These are phyloP conservation scores for Phallus indusiatus DNA, from an alignment of 768 basidiomycete species.

Conservation along the genomic window DNA sequence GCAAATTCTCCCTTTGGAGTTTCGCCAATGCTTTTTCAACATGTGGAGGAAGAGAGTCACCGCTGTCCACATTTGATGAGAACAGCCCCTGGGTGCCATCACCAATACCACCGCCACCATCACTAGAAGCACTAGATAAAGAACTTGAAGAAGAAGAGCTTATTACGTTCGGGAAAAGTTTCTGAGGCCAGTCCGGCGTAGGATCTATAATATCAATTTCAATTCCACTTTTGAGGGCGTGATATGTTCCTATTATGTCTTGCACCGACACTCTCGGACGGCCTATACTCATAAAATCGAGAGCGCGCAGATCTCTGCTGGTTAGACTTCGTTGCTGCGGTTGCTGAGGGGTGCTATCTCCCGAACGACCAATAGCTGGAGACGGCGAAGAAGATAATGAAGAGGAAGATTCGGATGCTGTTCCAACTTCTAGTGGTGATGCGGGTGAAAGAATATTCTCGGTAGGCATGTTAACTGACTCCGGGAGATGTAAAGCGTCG, in stretches of 20 bases:
- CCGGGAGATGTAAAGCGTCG: not conserved
- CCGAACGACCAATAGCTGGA: not conserved
- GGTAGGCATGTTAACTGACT: not conserved
- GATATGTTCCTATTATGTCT: constrained; percentile 64
- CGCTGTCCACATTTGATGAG: not conserved
- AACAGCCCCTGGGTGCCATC: not conserved
- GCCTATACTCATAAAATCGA: not conserved
- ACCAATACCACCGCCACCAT: not conserved
- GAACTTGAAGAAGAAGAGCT: constrained; percentile 17
- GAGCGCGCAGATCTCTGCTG: not conserved
- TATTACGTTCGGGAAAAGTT: constrained; percentile 28
- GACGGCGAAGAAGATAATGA: not conserved
- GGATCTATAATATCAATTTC: constrained; percentile 52
- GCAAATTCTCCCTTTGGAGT: constrained; percentile 65
- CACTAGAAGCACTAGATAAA: not conserved
- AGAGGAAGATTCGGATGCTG: not conserved
- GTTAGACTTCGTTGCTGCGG: not conserved
- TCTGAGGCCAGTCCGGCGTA: constrained; percentile 41
- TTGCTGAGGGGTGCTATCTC: not conserved
- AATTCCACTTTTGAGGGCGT: constrained; percentile 62
- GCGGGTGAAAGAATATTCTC: not conserved
- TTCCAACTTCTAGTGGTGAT: not conserved
- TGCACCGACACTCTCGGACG: constrained; percentile 48
- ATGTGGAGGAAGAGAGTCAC: constrained; percentile 30
- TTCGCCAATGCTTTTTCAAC: constrained; percentile 57